Evolutionary conservation across 768 basidiomycete genomes (phyloP), one percentile per base, ranked within the genome.

Genomic region (Russula vinacea): DNA sequence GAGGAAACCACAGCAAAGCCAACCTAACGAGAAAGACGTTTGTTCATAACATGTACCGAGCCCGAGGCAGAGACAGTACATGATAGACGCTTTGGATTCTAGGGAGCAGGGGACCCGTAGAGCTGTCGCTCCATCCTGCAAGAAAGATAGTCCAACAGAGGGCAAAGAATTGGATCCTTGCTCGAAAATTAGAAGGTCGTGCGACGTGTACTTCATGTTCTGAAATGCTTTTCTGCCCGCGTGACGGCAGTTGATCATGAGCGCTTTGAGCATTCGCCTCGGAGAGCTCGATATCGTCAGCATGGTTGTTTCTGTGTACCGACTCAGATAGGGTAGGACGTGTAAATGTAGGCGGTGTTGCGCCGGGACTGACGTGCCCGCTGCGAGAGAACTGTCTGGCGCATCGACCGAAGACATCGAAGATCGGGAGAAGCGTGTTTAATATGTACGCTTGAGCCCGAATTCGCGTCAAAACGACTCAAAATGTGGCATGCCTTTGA

Each of bases 91-190:
- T 72, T 71, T 89, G 89, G 54, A 93, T 85, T 13, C 84, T 79
- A 1, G 89, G 90, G 5, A 93, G 74, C 22, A 94, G 74, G 1
- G 91, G 89, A 1, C 91, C 91, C 16, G 83, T 83, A 0, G 85
- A 81, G 14, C 85, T 86, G 72, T 91, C 90, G 69, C 87, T 90
- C 89, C 89, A 92, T 17, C 91, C 91, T 17, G 80, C 80, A 4
- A 89, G 74, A 64, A 86, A 85, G 53, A 87, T 57, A 13, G 78
- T 75, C 75, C 78, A 83, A 67, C 85, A 88, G 40, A 85, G 74
- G 0, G 84, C 72, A 19, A 74, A 68, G 62, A 86, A 82, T 64
- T 89, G 86, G 32, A 86, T 54, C 55, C 64, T 70, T 69, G 42
- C 67, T 66, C 52, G 42, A 39, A 32, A 22, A 5, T 9, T 17